phyloP scores from a whole-genome alignment of 2,329 filamentous ascomycete species.

The Cadophora malorum region DNA sequence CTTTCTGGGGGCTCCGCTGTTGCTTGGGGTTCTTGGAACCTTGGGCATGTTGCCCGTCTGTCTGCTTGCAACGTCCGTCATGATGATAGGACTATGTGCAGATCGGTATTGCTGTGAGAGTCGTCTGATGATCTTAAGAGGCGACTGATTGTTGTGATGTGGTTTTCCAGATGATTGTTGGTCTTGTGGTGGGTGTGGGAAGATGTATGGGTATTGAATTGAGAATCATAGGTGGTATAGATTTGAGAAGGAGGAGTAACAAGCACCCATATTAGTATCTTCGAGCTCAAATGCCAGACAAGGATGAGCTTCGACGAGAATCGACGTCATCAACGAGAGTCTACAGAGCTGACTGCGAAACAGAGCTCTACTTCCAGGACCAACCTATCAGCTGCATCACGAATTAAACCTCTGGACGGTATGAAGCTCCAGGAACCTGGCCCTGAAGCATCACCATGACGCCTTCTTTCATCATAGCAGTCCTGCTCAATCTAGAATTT shows the following conservation, averaged over 20 bases:
- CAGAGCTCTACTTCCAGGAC: slow-evolving; percentile 15
- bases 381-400: slow-evolving; percentile 17
- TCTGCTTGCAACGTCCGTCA: slow-evolving; percentile 34
- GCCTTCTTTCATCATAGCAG: slow-evolving; percentile 11
- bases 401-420: background rate
- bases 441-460: slow-evolving; percentile 8
- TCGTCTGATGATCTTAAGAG: background rate
- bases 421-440: slow-evolving; percentile 12
- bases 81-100: slow-evolving; percentile 28
- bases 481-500: background rate
- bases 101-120: slow-evolving; percentile 6
- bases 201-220: slow-evolving; percentile 5
- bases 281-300: background rate
- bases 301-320: slow-evolving; percentile 15
- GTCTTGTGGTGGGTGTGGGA: slow-evolving; percentile 1
- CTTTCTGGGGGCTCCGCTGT: slow-evolving; percentile 22
- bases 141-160: slow-evolving; percentile 18
- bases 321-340: slow-evolving; percentile 30
- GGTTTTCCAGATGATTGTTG: slow-evolving; percentile 9
- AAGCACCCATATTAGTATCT: slow-evolving; percentile 16
- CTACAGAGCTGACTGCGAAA: background rate
- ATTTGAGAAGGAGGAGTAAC: slow-evolving; percentile 7
- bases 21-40: slow-evolving; percentile 26
- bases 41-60: slow-evolving; percentile 28
- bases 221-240: slow-evolving; percentile 21